phyloP scores from a whole-genome alignment of 176 grass and related monocot species.

The Zoysia pacifica region DNA sequence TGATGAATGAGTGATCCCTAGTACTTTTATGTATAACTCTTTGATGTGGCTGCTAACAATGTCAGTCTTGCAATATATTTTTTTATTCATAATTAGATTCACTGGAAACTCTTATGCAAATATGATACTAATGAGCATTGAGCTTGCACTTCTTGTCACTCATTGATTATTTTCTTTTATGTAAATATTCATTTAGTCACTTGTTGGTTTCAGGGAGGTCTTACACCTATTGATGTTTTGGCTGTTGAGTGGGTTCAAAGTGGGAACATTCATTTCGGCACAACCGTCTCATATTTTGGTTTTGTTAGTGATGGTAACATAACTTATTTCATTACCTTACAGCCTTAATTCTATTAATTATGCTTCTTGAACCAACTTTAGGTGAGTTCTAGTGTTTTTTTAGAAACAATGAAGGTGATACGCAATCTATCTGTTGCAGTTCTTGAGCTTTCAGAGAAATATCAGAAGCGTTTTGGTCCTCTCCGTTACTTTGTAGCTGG shows the following conservation, averaged over 20 bases:
- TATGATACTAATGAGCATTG: background rate
- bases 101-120: background rate
- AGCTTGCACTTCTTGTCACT: background rate
- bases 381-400: background rate
- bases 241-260: conserved; percentile 95
- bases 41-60: background rate
- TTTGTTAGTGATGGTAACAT: conserved; percentile 96
- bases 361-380: conserved; percentile 35
- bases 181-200: background rate
- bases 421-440: conserved; percentile 64
- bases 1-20: conserved; percentile 21
- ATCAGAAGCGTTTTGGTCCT: conserved; percentile 92
- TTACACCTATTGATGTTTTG: conserved; percentile 94
- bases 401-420: conserved; percentile 17
- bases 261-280: conserved; percentile 80
- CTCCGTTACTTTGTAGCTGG: conserved; percentile 95
- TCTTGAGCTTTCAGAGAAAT: conserved; percentile 92
- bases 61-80: background rate
- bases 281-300: conserved; percentile 97
- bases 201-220: conserved; percentile 70
- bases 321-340: conserved; percentile 26
- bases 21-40: conserved; percentile 9
- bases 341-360: conserved; percentile 26
- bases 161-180: conserved; percentile 17
- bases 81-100: background rate